A percentile compares a stretch with the other conserved stretches of the same genome.
Conservation (phyloP, 805 yeast species). For the Candida chauliodis region DNA sequence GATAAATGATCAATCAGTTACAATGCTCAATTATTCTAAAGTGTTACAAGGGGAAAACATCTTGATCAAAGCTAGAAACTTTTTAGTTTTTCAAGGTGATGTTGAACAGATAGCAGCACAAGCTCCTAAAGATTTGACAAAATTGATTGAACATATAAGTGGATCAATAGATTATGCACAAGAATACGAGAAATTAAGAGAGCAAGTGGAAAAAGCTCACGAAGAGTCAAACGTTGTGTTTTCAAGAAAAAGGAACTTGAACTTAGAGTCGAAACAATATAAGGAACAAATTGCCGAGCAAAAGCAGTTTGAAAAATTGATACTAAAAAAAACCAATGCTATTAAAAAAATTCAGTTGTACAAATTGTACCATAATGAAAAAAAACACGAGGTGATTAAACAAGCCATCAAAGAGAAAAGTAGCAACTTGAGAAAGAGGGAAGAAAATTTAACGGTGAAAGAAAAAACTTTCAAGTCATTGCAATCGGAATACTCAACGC, state of each 20-base stretch:
- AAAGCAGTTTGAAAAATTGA: slow-evolving; percentile 56
- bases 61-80: slow-evolving; percentile 83
- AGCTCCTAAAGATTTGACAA: slow-evolving; percentile 70
- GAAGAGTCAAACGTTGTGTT: slow-evolving; percentile 61
- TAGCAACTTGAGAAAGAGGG: slow-evolving; percentile 31
- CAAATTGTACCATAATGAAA: slow-evolving; percentile 61
- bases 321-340: slow-evolving; percentile 45
- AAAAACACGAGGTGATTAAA: slow-evolving; percentile 32
- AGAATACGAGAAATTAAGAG: slow-evolving; percentile 65
- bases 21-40: slow-evolving; percentile 61
- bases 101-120: slow-evolving; percentile 92
- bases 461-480: slow-evolving; percentile 24
- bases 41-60: slow-evolving; percentile 75
- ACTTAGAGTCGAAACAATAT: slow-evolving; percentile 73
- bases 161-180: slow-evolving; percentile 68
- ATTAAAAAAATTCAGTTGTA: slow-evolving; percentile 54
- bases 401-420: slow-evolving; percentile 33
- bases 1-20: slow-evolving; percentile 57
- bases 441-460: slow-evolving; percentile 22
- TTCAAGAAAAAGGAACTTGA: slow-evolving; percentile 64
- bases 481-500: slow-evolving; percentile 44
- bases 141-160: slow-evolving; percentile 74
- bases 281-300: slow-evolving; percentile 73
- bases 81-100: slow-evolving; percentile 94
- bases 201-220: slow-evolving; percentile 62